Evolutionary conservation across 2,329 filamentous ascomycete genomes (phyloP).

Genomic region (Uncinocarpus reesii): DNA sequence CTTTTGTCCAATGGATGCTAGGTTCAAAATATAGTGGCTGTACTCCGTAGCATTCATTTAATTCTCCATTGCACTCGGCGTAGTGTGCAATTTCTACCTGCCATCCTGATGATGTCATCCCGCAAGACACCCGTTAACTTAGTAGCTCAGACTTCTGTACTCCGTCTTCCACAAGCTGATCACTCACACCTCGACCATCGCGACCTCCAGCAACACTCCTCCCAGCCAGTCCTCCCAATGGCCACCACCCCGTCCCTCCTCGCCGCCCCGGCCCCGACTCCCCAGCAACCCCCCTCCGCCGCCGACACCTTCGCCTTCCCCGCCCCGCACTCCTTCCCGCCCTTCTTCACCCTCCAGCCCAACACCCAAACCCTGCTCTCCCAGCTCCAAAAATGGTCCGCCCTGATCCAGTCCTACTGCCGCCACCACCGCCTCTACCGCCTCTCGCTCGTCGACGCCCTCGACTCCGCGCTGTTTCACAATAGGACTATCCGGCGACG

Average conservation of each 20-base stretch:
- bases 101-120: too few species aligned
- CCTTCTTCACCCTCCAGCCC: conserved; percentile 43
- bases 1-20: too few species aligned
- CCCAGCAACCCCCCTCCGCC: conserved; percentile 4
- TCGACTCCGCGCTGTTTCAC: conserved; percentile 50
- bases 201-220: too few species aligned
- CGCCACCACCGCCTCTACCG: conserved; percentile 65
- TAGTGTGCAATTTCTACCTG: too few species aligned
- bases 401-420: conserved; percentile 74
- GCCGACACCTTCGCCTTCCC: conserved; percentile 31
- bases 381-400: conserved; percentile 71
- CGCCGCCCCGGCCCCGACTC: too few species aligned
- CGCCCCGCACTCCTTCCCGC: conserved; percentile 41
- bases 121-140: too few species aligned
- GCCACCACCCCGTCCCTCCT: background rate
- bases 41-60: too few species aligned
- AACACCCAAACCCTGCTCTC: conserved; percentile 36
- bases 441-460: conserved; percentile 55
- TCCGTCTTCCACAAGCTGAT: too few species aligned
- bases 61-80: too few species aligned
- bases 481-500: conserved; percentile 38
- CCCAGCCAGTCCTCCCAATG: background rate
- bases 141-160: too few species aligned
- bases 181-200: too few species aligned
- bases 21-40: too few species aligned